Base-by-base conservation (phyloP, 1,284 basidiomycete genomes). In the Cyathus olla region DNA sequence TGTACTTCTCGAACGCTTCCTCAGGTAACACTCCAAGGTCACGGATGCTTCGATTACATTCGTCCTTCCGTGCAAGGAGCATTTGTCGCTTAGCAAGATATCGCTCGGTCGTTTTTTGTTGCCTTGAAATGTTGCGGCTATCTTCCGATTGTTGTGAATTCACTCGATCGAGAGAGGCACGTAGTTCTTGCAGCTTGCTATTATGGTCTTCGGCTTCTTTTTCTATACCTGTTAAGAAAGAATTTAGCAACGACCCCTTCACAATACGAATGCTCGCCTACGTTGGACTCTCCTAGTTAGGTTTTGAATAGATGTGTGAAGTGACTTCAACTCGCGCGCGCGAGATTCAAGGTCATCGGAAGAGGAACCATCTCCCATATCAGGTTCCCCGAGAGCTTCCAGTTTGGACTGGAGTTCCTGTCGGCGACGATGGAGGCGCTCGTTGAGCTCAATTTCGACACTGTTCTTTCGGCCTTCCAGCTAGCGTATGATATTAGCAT, bases 1-100 rank as follows among this genome's bases (percentile, higher is more conserved):
- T 93, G 74, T 98, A 98, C 79, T 97, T 98, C 72, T 95, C 91
- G 72, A 97, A 99, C 0, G 98, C 97, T 76, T 99, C 98, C 74
- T 99, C 96, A 0, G 98, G 97, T 26, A 99, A 79, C 1, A 98
- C 96, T 55, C 98, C 98, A 10, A 99, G 87, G 72, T 99, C 97
- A 60, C 97, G 92, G 68, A 99, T 98, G 72, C 94, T 96, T 65
- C 94, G 89, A 73, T 95, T 96, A 74, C 94, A 96, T 72, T 98
- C 95, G 63, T 98, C 97, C 73, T 95, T 95, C 56, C 96, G 90
- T 49, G 86, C 87, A 21, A 89, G 71, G 15, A 99, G 82, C 80
- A 97, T 93, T 72, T 96, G 93, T 47, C 92, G 89, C 78, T 99
- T 99, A 44, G 95, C 90, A 6, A 98, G 87, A 76, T 97, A 98